These are phyloP conservation scores for Fraxinus latifolia DNA, from an alignment of 305 asterid genomes.

Conservation along the genomic window DNA sequence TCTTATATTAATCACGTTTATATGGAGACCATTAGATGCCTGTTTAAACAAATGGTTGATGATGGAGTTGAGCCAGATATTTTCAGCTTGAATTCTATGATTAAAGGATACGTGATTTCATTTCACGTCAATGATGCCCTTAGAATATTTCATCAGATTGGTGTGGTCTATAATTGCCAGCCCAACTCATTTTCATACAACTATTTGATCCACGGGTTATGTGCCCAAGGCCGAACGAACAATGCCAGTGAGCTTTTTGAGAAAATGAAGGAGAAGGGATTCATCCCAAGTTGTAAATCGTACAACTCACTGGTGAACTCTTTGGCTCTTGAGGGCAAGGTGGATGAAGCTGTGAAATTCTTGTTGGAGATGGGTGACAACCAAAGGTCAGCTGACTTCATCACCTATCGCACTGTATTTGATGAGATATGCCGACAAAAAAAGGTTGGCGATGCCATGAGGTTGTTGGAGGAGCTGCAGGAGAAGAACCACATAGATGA, in stretches of 20 bases:
- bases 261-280: conserved; percentile 71
- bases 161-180: conserved; percentile 53
- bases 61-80: conserved; percentile 88
- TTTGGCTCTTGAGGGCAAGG: conserved; percentile 72
- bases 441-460: conserved; percentile 44
- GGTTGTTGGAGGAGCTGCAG: conserved; percentile 54
- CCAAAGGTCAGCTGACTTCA: conserved; percentile 53
- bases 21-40: conserved; percentile 66
- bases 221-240: conserved; percentile 78
- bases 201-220: conserved; percentile 83
- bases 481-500: conserved; percentile 53
- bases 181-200: conserved; percentile 76
- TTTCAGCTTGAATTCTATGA: conserved; percentile 78
- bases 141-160: conserved; percentile 88
- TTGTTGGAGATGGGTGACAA: conserved; percentile 76
- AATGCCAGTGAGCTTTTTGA: conserved; percentile 72
- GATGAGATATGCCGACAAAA: conserved; percentile 62
- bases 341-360: conserved; percentile 70
- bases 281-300: conserved; percentile 68
- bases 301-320: conserved; percentile 82
- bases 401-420: conserved; percentile 68
- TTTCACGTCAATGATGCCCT: conserved; percentile 92
- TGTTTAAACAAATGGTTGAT: conserved; percentile 80
- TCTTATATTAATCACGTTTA: conserved; percentile 71
- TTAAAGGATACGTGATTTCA: conserved; percentile 89